phyloP scores from a whole-genome alignment of 805 yeast species.

The Blastobotrys attinorum region DNA sequence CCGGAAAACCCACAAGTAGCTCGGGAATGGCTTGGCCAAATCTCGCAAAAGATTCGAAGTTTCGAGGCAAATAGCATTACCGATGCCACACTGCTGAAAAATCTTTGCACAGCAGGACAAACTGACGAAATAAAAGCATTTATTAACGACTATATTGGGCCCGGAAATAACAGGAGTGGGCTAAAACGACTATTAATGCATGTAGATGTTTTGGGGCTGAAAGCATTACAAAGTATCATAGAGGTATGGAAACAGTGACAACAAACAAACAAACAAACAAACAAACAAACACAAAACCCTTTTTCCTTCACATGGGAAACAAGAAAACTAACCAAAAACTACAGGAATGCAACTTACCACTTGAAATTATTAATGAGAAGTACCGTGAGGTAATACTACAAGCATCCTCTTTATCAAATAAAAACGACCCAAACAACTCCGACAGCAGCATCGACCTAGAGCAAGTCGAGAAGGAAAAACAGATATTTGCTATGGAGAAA shows the following conservation, averaged over 20 bases:
- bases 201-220: constrained; percentile 47
- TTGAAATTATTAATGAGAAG: constrained; percentile 13
- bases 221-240: constrained; percentile 31
- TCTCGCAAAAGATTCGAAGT: constrained; percentile 28
- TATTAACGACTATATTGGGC: constrained; percentile 17
- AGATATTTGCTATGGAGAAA: constrained; percentile 9
- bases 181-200: constrained; percentile 34
- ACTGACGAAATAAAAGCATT: constrained; percentile 12
- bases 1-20: constrained; percentile 37
- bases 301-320: background rate
- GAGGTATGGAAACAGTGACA: no score
- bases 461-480: constrained; percentile 1
- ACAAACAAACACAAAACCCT: no score
- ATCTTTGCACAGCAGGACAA: constrained; percentile 28
- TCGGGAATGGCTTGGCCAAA: constrained; percentile 33
- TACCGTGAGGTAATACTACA: constrained; percentile 8
- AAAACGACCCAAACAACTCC: background rate
- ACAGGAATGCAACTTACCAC: constrained; percentile 15
- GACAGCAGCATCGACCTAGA: background rate
- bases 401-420: background rate
- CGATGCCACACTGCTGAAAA: constrained; percentile 49
- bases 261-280: no score
- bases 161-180: no score
- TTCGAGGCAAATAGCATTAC: constrained; percentile 47
- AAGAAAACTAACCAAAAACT: background rate